Evolutionary conservation across 2,329 filamentous ascomycete genomes (phyloP).

Genomic region (Apiospora pterosperma): DNA sequence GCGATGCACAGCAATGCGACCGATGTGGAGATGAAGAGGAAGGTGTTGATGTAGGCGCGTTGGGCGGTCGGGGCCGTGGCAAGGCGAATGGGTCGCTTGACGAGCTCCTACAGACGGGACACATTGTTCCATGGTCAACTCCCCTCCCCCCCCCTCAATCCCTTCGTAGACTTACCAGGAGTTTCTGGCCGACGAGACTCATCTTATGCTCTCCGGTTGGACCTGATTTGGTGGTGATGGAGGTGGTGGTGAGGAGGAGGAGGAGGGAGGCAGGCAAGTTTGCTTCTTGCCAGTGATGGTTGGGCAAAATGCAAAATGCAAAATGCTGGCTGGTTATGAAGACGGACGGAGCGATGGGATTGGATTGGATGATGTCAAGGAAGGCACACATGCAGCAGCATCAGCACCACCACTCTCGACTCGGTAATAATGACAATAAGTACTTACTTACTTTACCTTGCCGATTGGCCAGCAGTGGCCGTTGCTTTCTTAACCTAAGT

Average conservation of each 20-base stretch:
- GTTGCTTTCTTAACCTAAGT: too few species aligned
- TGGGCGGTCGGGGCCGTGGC: slow-evolving; percentile 50
- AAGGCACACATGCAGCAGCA: too few species aligned
- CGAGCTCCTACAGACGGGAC: slow-evolving; percentile 18
- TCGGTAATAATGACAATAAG: too few species aligned
- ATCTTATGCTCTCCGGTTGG: background rate
- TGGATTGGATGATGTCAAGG: too few species aligned
- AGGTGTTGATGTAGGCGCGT: slow-evolving; percentile 44
- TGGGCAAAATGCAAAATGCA: background rate
- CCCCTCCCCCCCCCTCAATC: background rate
- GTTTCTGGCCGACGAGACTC: background rate
- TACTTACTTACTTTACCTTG: too few species aligned
- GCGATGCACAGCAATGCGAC: slow-evolving; percentile 44
- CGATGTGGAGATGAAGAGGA: slow-evolving; percentile 41
- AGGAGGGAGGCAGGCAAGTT: too few species aligned
- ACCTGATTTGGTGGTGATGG: background rate
- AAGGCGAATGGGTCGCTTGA: slow-evolving; percentile 28
- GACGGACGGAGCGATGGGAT: background rate
- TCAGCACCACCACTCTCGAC: too few species aligned
- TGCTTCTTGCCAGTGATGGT: background rate
- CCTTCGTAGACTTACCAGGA: background rate
- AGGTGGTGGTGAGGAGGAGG: too few species aligned
- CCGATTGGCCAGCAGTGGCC: too few species aligned
- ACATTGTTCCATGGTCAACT: background rate
- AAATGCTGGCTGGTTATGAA: background rate